Percentiles rank a stretch among this genome's conserved stretches.
Evolutionary conservation across 2,329 filamentous ascomycete genomes (phyloP).

Genomic region (Epichloe glyceriae): DNA sequence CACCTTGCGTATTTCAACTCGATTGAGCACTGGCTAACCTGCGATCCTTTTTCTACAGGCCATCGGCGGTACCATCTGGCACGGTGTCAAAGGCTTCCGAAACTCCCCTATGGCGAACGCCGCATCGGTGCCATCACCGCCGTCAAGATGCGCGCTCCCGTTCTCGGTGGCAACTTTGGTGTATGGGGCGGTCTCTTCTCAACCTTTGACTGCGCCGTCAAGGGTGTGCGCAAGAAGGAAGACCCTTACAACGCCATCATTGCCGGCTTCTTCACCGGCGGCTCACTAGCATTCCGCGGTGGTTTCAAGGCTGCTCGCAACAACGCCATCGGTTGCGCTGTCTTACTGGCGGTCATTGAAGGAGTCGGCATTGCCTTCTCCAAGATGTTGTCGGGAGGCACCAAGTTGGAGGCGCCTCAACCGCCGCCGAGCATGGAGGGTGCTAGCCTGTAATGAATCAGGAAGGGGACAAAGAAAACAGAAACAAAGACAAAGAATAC

Average conservation of each 20-base stretch:
- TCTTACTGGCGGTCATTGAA: conserved; percentile 90
- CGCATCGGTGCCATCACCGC: conserved; percentile 92
- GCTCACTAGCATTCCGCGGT: conserved; percentile 80
- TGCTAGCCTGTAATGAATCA: conserved; percentile 13
- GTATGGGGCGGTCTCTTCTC: conserved; percentile 95
- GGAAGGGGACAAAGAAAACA: conserved; percentile 1
- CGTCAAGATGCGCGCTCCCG: conserved; percentile 92
- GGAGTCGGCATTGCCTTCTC: conserved; percentile 94
- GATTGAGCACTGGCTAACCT: not conserved
- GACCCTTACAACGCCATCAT: conserved; percentile 98
- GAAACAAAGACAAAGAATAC: not conserved
- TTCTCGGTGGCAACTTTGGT: conserved; percentile 94
- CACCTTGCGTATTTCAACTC: not conserved
- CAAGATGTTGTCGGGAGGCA: conserved; percentile 84
- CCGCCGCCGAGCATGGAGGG: conserved; percentile 18
- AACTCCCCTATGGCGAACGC: conserved; percentile 84
- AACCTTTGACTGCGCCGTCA: conserved; percentile 92
- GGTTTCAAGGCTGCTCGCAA: conserved; percentile 87
- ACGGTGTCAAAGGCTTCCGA: conserved; percentile 89
- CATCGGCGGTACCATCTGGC: conserved; percentile 79
- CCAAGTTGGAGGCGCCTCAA: conserved; percentile 55
- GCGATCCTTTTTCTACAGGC: conserved; percentile 30
- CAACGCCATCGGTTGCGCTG: conserved; percentile 89
- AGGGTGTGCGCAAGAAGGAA: conserved; percentile 90
- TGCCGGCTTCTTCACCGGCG: conserved; percentile 92